Evolutionary conservation across 2,329 filamentous ascomycete genomes (phyloP).

Genomic region (Escovopsis sp.): DNA sequence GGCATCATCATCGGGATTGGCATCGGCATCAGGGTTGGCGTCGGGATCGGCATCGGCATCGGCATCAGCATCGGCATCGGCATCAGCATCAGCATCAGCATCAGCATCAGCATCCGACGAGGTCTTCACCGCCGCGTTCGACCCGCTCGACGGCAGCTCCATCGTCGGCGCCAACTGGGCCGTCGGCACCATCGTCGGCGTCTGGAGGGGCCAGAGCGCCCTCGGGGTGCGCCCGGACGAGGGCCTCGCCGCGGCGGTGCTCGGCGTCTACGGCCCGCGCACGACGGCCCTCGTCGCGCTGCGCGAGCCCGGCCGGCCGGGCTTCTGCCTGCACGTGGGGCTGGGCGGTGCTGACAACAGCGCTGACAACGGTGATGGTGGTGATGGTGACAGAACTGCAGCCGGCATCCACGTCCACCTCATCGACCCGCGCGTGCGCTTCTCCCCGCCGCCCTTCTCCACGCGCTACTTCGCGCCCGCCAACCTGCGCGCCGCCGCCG

Average conservation of each 20-base stretch:
- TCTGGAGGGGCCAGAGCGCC: slow-evolving; percentile 38
- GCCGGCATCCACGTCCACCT: slow-evolving; percentile 19
- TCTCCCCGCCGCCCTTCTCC: slow-evolving; percentile 24
- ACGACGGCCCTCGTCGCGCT: slow-evolving; percentile 42
- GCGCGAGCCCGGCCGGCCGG: slow-evolving; percentile 24
- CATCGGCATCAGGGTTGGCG: too few relatives aligned
- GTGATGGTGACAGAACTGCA: not conserved
- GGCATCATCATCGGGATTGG: too few relatives aligned
- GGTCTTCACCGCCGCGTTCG: slow-evolving; percentile 44
- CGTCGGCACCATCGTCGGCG: slow-evolving; percentile 43
- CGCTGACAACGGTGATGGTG: too few relatives aligned
- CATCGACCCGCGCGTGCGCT: slow-evolving; percentile 24
- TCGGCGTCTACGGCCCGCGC: slow-evolving; percentile 40
- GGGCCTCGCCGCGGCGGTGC: slow-evolving; percentile 32
- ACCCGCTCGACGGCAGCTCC: slow-evolving; percentile 48
- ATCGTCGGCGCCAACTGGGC: slow-evolving; percentile 45
- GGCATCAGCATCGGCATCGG: too few relatives aligned
- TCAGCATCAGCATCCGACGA: slow-evolving; percentile 10
- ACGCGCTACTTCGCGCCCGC: slow-evolving; percentile 48
- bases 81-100: too few relatives aligned
- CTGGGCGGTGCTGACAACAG: slow-evolving; percentile 12
- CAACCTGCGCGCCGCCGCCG: slow-evolving; percentile 42
- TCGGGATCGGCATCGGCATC: too few relatives aligned
- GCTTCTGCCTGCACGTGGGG: slow-evolving; percentile 37
- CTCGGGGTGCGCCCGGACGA: slow-evolving; percentile 23